Evolutionary conservation across 2,329 filamentous ascomycete genomes (phyloP), one percentile per base, ranked within the genome.

Genomic region (Didymella pomorum): DNA sequence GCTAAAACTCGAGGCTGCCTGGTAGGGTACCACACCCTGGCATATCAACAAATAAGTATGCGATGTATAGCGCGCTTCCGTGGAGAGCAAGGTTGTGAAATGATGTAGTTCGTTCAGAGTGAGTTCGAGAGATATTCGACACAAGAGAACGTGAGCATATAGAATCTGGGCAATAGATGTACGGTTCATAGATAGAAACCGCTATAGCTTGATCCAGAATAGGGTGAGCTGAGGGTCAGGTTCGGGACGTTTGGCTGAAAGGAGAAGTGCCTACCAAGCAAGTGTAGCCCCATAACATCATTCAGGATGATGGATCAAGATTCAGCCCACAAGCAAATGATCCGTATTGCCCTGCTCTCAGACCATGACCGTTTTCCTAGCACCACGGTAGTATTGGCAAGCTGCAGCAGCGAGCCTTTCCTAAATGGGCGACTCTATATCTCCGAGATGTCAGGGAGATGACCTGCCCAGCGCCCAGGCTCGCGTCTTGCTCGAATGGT

Each of bases 331-430:
- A 69, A 73, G 70, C 75, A 70, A 71, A 68, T 68, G 68, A 71
- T 77, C 68, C 72, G 76, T 76, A 78, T 79, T 75, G 74, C 67
- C 67, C 69, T 75, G 76, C 77, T 79, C 77, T 80, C 76, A 80
- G 78, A 72, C 78, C 76, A 78, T 74, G 72, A 60, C 73, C 73
- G 69, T 75, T 72, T 74, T 37, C 44, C 73, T 75, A 78, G 75
- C 75, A 77, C 74, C 72, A 78, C 72, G 74, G 76, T 80, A 76
- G 76, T 75, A 79, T 78, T 79, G 77, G 77, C 70, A 76, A 76
- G 77, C 78, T 80, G 79, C 79, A 80, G 77, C 71, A 75, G 75
- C 76, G 74, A 76, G 65, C 74, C 72, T 75, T 73, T 72, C 77
- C 76, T 66, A 75, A 79, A 75, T 62, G 64, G 72, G 77, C 62